phyloP scores from a whole-genome alignment of 140 eudicot genomes.

The Anethum foeniculum region DNA sequence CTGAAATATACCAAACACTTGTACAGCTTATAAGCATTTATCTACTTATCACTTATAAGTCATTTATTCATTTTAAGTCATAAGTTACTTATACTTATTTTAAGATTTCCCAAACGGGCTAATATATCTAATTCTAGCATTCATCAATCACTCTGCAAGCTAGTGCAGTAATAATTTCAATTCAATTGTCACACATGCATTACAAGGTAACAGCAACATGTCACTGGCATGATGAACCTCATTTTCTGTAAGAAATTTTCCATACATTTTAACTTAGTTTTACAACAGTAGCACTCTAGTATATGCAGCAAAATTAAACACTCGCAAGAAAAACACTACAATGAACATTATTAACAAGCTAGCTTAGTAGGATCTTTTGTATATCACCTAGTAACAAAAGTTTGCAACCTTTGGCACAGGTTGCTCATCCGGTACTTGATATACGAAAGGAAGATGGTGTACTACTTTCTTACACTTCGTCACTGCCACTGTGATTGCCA shows the following conservation, averaged over 20 bases:
- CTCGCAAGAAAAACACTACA: background rate
- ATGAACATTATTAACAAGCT: background rate
- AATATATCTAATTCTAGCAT: too few species aligned
- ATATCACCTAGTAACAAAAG: background rate
- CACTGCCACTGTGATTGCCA: slow-evolving; percentile 65
- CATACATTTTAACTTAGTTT: background rate
- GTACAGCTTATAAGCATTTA: too few species aligned
- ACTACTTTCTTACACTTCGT: slow-evolving; percentile 47
- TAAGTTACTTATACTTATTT: too few species aligned
- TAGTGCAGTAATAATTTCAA: background rate
- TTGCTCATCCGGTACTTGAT: background rate
- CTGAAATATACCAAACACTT: too few species aligned
- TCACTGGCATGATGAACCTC: background rate
- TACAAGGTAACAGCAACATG: background rate
- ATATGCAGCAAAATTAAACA: background rate
- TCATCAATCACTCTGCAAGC: background rate
- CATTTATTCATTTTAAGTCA: too few species aligned
- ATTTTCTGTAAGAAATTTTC: background rate
- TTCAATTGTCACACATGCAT: background rate
- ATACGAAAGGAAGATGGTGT: background rate
- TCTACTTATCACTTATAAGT: too few species aligned
- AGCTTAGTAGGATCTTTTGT: background rate
- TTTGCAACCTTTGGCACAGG: background rate
- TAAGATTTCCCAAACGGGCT: too few species aligned
- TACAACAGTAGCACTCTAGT: slow-evolving; percentile 1